A percentile compares a stretch with the other conserved stretches of the same genome.
Conservation (phyloP, 192 early-diverging fungal genomes). For the Rhizophagus clarus region DNA sequence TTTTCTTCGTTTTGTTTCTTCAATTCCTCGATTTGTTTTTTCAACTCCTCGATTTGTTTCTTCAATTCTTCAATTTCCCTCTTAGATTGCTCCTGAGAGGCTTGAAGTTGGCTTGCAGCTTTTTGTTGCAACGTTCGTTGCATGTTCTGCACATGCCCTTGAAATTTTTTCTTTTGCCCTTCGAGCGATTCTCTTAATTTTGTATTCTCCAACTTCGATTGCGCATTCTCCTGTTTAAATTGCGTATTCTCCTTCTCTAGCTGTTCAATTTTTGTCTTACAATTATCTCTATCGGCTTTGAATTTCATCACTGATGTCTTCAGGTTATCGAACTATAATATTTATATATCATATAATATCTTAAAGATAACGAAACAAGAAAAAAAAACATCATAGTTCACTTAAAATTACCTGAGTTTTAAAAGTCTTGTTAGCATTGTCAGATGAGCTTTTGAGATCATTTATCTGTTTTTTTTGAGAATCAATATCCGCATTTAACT, state of each 20-base stretch:
- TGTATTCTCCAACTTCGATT: not conserved
- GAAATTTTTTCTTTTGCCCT: not conserved
- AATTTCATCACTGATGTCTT: not conserved
- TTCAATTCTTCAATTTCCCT: not conserved
- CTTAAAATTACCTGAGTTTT: not conserved
- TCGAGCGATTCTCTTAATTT: not conserved
- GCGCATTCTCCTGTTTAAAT: not conserved
- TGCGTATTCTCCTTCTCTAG: not conserved
- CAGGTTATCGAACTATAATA: not conserved
- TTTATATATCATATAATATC: not conserved
- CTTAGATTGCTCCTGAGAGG: not conserved
- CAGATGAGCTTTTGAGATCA: not conserved
- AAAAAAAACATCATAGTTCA: not conserved
- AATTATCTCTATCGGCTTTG: not conserved
- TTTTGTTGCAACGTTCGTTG: not conserved
- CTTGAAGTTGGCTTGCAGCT: not conserved
- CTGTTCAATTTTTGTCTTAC: not conserved
- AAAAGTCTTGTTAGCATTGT: not conserved
- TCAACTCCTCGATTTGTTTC: not conserved
- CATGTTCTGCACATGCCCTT: not conserved
- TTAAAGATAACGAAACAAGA: not conserved
- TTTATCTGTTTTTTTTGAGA: not conserved
- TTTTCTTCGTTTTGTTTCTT: conserved; percentile 1
- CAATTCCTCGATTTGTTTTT: not conserved
- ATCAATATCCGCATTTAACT: not conserved